Percentiles rank a stretch among this genome's conserved stretches.
Conservation (phyloP, 768 basidiomycete species). For the Calvatia gigantea region DNA sequence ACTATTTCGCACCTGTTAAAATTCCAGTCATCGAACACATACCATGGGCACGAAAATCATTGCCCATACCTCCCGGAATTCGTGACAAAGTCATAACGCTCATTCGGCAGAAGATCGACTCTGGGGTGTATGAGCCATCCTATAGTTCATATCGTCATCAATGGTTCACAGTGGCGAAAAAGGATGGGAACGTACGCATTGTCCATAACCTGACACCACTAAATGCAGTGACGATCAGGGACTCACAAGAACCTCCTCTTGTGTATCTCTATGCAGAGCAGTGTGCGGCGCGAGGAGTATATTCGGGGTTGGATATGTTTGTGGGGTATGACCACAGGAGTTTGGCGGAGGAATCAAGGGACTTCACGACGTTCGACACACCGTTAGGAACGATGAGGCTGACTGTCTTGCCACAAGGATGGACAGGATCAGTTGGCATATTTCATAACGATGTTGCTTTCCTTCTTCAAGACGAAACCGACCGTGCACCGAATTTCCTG, state of each 20-base stretch:
- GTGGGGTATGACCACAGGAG: conserved; percentile 32
- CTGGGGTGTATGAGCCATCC: conserved; percentile 33
- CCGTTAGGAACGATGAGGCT: conserved; percentile 30
- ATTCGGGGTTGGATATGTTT: conserved; percentile 30
- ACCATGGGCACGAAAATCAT: conserved; percentile 31
- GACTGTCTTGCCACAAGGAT: conserved; percentile 34
- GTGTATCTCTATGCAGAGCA: conserved; percentile 29
- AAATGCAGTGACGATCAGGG: conserved; percentile 30
- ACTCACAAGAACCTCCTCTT: conserved; percentile 30
- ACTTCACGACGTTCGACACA: conserved; percentile 36
- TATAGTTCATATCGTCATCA: conserved; percentile 30
- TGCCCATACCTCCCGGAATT: conserved; percentile 33
- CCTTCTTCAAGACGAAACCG: conserved; percentile 28
- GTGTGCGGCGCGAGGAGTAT: conserved; percentile 23
- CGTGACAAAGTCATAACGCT: conserved; percentile 24
- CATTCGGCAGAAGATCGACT: conserved; percentile 27
- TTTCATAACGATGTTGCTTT: conserved; percentile 31
- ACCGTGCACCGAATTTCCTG: conserved; percentile 21
- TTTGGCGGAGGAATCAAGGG: conserved; percentile 19
- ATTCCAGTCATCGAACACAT: conserved; percentile 29
- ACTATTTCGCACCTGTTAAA: too few species aligned
- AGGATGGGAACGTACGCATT: conserved; percentile 27
- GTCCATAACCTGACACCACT: too few species aligned
- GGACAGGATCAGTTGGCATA: conserved; percentile 31
- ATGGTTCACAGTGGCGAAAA: conserved; percentile 38